Conservation (phyloP, 2,329 filamentous ascomycete genomes). For the Lithohypha guttulata region DNA sequence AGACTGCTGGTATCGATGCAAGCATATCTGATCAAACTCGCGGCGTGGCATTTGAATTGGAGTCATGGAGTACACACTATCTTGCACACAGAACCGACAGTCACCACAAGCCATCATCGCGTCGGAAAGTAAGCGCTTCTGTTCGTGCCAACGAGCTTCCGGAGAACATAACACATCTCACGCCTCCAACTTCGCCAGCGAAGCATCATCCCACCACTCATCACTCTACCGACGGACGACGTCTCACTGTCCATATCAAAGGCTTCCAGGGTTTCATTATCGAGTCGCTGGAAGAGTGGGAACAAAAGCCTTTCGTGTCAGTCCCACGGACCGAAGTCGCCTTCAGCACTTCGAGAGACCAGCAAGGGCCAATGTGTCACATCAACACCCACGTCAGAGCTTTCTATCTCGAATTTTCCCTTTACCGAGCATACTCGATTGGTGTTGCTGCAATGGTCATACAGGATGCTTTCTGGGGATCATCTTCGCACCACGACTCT, state of each 20-base stretch:
- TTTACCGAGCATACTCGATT: conserved; percentile 85
- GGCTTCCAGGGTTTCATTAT: conserved; percentile 85
- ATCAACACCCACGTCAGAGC: conserved; percentile 71
- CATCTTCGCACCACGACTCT: conserved; percentile 14
- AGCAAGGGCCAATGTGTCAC: conserved; percentile 78
- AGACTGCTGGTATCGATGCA: conserved; percentile 79
- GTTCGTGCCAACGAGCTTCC: conserved; percentile 58
- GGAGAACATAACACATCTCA: conserved; percentile 42
- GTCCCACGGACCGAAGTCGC: conserved; percentile 81
- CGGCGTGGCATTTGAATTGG: conserved; percentile 75
- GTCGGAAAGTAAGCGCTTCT: conserved; percentile 63
- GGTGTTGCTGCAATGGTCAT: conserved; percentile 72
- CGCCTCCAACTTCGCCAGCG: conserved; percentile 38
- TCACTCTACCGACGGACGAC: conserved; percentile 57
- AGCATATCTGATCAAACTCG: conserved; percentile 71
- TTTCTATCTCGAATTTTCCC: conserved; percentile 75
- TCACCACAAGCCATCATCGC: conserved; percentile 43
- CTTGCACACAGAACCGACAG: conserved; percentile 65
- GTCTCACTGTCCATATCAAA: conserved; percentile 67
- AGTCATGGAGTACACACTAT: conserved; percentile 83
- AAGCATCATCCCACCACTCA: conserved; percentile 34
- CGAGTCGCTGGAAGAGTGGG: conserved; percentile 73
- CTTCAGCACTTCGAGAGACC: conserved; percentile 74
- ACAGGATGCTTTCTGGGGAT: conserved; percentile 50
- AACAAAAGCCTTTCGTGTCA: conserved; percentile 73